Conservation (phyloP, 2,329 filamentous ascomycete genomes). For the Fusarium sp. region DNA sequence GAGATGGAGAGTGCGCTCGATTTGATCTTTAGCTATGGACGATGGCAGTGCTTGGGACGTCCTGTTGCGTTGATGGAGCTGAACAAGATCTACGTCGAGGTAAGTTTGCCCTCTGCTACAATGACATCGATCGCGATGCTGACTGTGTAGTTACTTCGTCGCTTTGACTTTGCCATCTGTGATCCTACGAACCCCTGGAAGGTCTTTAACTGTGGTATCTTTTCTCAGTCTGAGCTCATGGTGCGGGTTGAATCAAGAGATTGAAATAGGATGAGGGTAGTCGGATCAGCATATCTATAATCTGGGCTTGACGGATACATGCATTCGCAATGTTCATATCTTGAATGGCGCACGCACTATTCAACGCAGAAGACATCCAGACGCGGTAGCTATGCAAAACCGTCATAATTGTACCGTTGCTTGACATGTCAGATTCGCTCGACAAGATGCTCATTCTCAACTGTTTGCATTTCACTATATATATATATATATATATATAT, state of each 20-base stretch:
- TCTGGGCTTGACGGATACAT: too few relatives aligned
- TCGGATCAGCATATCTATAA: too few relatives aligned
- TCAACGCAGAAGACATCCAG: too few relatives aligned
- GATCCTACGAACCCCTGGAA: conserved; percentile 47
- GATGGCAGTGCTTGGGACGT: conserved; percentile 52
- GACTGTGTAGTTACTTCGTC: conserved; percentile 42
- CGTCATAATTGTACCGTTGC: too few relatives aligned
- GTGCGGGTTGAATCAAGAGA: conserved; percentile 19
- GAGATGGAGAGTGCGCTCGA: conserved; percentile 51
- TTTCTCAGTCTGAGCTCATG: conserved; percentile 47
- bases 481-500: too few relatives aligned
- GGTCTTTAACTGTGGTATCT: conserved; percentile 45
- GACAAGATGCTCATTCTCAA: too few relatives aligned
- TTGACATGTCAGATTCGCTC: too few relatives aligned
- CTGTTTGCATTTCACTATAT: too few relatives aligned
- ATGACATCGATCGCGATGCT: neutral
- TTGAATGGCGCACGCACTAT: too few relatives aligned
- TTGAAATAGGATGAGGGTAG: neutral
- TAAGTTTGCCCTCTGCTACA: conserved; percentile 5
- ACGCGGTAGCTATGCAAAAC: too few relatives aligned
- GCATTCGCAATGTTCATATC: too few relatives aligned
- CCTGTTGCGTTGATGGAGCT: conserved; percentile 52
- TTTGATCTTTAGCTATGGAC: conserved; percentile 52
- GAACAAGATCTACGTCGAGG: conserved; percentile 54
- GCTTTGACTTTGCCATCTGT: conserved; percentile 46